Base-by-base conservation (phyloP, 805 yeast genomes). In the Brettanomyces anomalus region DNA sequence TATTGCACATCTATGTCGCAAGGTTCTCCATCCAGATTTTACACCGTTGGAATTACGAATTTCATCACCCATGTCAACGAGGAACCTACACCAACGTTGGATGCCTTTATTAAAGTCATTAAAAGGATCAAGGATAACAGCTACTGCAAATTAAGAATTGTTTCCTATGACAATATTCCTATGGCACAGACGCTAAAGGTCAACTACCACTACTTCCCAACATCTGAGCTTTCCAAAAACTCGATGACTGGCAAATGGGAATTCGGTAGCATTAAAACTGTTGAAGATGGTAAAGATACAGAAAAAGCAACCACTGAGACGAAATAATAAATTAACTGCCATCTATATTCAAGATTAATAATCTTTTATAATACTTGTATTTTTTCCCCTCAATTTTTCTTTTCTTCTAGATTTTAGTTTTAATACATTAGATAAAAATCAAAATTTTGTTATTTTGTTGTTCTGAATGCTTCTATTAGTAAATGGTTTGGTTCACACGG, bases 11-110 rank as follows among this genome's bases (percentile, higher is more conserved):
- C 79, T 19, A 75, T 84, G 56, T 72, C 80, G 36, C 72, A 77
- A 32, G 95, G 96, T 5, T 85, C 95, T 0, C 96, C 96, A 6
- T 93, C 93, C 15, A 72, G 78, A 43, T 89, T 84, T 56, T 87
- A 84, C 58, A 85, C 85, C 13, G 73, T 89, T 45, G 76, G 80
- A 17, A 73, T 85, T 3, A 84, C 94, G 2, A 81, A 83, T 53
- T 88, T 87, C 67, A 83, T 88, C 44, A 88, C 97, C 1, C 96
- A 87, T 58, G 86, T 88, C 37, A 85, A 88, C 58, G 95, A 85
- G 42, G 55, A 64, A 15, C 77, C 81, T 39, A 85, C 95, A 0
- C 77, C 78, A 7, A 84, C 79, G 36, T 60, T 89, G 43, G 81
- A 77, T 24, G 68, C 79, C 3, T 88, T 89, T 53, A 64, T 84